Evolutionary conservation across 108 stramenopile species (phyloP).

Genomic region (Skeletonema potamos): DNA sequence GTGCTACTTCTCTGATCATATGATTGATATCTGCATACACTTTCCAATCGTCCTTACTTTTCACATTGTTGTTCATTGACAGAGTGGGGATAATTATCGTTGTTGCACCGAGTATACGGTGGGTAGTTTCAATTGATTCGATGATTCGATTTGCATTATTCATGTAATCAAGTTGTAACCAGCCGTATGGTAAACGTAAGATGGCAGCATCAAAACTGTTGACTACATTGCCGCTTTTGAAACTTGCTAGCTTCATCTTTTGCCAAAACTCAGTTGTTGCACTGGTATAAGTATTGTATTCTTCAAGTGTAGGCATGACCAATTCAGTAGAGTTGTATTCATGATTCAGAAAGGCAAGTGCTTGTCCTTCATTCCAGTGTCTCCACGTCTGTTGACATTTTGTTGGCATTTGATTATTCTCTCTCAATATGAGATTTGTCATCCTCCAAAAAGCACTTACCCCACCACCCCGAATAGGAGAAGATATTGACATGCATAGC

Average conservation of each 20-base stretch:
- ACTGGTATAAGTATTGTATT: neutral
- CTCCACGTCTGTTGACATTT: neutral
- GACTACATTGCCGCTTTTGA: neutral
- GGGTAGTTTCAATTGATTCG: conserved; percentile 30
- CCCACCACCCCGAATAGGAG: neutral
- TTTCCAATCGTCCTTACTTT: conserved; percentile 19
- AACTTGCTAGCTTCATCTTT: neutral
- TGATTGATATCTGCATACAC: conserved; percentile 22
- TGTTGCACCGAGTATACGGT: conserved; percentile 9
- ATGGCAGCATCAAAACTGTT: conserved; percentile 37
- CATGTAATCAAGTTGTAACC: conserved; percentile 26
- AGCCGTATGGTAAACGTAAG: conserved; percentile 43
- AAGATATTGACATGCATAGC: neutral
- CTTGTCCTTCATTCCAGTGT: neutral
- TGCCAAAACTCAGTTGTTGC: neutral
- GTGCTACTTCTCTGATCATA: conserved; percentile 18
- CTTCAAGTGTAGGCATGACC: neutral
- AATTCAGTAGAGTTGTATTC: neutral
- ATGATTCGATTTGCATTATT: conserved; percentile 11
- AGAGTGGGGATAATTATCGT: neutral
- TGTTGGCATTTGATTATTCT: neutral
- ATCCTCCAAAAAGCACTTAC: neutral
- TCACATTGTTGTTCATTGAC: conserved; percentile 5
- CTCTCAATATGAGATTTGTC: neutral
- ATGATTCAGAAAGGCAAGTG: neutral